Conservation (phyloP, 441 rosid genomes). For the Brassica balearica region DNA sequence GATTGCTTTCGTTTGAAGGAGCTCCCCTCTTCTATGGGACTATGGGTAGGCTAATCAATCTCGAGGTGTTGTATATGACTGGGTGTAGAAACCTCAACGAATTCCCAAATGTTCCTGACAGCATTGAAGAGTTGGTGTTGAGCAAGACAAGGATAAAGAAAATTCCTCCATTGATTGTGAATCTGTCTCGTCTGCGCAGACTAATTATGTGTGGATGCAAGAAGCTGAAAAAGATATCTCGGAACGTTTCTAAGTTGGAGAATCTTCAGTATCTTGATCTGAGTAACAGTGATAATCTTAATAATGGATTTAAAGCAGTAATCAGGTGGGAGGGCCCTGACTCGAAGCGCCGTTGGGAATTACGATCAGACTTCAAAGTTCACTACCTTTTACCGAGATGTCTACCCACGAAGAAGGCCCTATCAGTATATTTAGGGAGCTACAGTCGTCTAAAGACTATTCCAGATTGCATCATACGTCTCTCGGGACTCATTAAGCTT, state of each 20-base stretch:
- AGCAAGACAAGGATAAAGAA: conserved; percentile 10
- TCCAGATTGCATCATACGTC: conserved; percentile 20
- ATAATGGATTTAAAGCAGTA: not conserved
- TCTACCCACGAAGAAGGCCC: conserved; percentile 3
- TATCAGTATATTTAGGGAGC: not conserved
- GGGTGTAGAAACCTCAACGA: no score
- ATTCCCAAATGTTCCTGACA: conserved; percentile 19
- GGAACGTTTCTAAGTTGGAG: conserved; percentile 19
- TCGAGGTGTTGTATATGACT: no score
- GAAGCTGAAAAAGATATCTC: conserved; percentile 9
- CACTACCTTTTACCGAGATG: not conserved
- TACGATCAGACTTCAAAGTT: conserved; percentile 11
- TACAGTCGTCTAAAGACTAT: not conserved
- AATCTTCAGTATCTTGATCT: not conserved
- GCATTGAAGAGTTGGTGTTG: not conserved
- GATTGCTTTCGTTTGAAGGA: conserved; percentile 26
- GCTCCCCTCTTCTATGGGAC: conserved; percentile 30
- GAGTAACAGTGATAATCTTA: no score
- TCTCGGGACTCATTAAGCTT: not conserved
- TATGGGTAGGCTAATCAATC: not conserved
- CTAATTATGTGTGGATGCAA: conserved; percentile 5
- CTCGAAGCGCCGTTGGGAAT: conserved; percentile 22
- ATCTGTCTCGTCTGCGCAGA: not conserved
- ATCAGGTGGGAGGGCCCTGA: conserved; percentile 17
- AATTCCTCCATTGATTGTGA: conserved; percentile 17